Conservation (phyloP, 257 asterid genomes). For the Nicotiana attenuata region DNA sequence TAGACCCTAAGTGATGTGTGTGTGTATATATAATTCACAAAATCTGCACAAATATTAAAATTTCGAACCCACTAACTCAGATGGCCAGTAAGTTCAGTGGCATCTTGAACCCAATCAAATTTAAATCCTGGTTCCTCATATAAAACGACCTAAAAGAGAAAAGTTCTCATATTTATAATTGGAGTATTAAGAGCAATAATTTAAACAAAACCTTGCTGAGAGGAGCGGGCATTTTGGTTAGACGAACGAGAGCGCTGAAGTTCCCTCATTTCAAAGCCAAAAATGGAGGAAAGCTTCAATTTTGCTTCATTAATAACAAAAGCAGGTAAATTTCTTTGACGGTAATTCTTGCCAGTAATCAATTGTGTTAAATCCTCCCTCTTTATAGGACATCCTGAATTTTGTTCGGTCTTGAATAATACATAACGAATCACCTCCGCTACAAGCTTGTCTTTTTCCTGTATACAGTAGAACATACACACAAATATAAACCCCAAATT, state of each 20-base stretch:
- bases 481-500: not conserved
- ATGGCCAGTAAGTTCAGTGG: no score
- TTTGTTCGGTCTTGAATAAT: constrained; percentile 70
- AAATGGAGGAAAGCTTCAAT: constrained; percentile 54
- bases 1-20: no score
- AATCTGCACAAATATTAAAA: no score
- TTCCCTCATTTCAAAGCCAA: constrained; percentile 85
- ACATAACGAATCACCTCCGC: constrained; percentile 79
- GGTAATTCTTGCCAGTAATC: constrained; percentile 61
- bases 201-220: constrained; percentile 16
- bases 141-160: no score
- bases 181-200: no score
- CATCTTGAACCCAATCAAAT: no score
- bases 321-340: constrained; percentile 65
- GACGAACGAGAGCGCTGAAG: constrained; percentile 68
- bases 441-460: constrained; percentile 87
- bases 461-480: not conserved
- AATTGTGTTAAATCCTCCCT: constrained; percentile 82
- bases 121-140: no score
- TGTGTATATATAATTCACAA: no score
- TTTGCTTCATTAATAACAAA: constrained; percentile 73
- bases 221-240: constrained; percentile 12
- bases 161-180: no score
- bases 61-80: no score
- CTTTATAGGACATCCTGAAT: constrained; percentile 74